phyloP scores from a whole-genome alignment of 2,329 filamentous ascomycete species.

The Neopestalotiopsis sp. region DNA sequence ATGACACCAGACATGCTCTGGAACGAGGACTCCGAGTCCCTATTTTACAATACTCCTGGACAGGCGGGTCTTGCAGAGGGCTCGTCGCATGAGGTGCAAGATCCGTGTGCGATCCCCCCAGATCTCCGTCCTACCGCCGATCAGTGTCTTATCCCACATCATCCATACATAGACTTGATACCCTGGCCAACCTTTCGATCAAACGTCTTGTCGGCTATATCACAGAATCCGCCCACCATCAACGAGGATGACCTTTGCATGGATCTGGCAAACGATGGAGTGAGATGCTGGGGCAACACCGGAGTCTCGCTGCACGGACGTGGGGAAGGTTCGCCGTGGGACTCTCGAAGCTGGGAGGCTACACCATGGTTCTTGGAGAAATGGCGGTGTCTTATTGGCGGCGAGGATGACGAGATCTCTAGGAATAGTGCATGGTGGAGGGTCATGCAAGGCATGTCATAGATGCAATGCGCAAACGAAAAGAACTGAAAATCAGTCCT shows the following conservation, averaged over 20 bases:
- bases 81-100: neutral
- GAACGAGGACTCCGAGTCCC: slow-evolving; percentile 6
- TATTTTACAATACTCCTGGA: slow-evolving; percentile 14
- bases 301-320: slow-evolving; percentile 21
- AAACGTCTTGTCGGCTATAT: slow-evolving; percentile 25
- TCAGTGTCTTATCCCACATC: slow-evolving; percentile 28
- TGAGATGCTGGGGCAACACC: slow-evolving; percentile 31
- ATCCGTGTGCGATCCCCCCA: neutral
- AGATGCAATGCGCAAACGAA: neutral
- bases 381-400: slow-evolving; percentile 29
- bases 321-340: slow-evolving; percentile 32
- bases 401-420: slow-evolving; percentile 31
- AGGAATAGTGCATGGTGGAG: slow-evolving; percentile 33
- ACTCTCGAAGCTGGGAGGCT: slow-evolving; percentile 33
- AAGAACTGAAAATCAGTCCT: no score
- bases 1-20: neutral
- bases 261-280: slow-evolving; percentile 28
- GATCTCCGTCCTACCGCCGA: slow-evolving; percentile 30
- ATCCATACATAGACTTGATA: slow-evolving; percentile 30
- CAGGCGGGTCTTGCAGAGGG: no score
- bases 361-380: slow-evolving; percentile 33
- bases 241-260: slow-evolving; percentile 29
- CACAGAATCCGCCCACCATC: slow-evolving; percentile 18
- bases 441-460: slow-evolving; percentile 19
- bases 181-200: slow-evolving; percentile 31